phyloP scores from a whole-genome alignment of 768 basidiomycete species.

The Neoboletus subvelutipes region DNA sequence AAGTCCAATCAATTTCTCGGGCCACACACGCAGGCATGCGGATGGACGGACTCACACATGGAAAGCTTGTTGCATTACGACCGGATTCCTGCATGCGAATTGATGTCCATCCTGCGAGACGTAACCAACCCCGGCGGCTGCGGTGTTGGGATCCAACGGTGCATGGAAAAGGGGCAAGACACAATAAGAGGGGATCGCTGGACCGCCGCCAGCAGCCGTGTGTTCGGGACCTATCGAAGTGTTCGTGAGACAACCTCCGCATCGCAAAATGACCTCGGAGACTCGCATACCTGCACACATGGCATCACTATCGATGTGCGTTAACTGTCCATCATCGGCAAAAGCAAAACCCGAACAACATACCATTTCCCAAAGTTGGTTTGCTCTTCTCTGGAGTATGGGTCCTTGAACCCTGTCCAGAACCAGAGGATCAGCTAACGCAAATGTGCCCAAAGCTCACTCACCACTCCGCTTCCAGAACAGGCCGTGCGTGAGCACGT shows the following conservation, averaged over 20 bases:
- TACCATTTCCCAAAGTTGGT: no score
- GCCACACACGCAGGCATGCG: not conserved
- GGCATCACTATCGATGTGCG: no score
- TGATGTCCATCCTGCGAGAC: slow-evolving; percentile 57
- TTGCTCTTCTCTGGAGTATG: no score
- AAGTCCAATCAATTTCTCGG: not conserved
- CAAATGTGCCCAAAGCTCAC: not conserved
- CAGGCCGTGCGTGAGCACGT: no score
- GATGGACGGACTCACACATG: no score
- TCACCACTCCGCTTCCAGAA: no score
- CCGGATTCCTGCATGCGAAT: slow-evolving; percentile 46
- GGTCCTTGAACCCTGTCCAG: slow-evolving; percentile 55
- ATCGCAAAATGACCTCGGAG: no score
- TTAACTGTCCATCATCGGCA: not conserved
- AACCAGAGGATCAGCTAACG: not conserved
- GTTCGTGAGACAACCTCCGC: no score
- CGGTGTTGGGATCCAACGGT: slow-evolving; percentile 28
- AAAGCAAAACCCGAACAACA: slow-evolving; percentile 6
- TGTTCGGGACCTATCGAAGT: not conserved
- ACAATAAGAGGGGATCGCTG: slow-evolving; percentile 54
- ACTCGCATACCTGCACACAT: no score
- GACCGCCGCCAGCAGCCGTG: slow-evolving; percentile 26
- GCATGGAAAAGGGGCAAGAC: slow-evolving; percentile 54
- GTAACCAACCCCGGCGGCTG: slow-evolving; percentile 41
- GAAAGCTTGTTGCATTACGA: no score